Conservation (phyloP, 2,329 filamentous ascomycete species). For the Alternaria solani region DNA sequence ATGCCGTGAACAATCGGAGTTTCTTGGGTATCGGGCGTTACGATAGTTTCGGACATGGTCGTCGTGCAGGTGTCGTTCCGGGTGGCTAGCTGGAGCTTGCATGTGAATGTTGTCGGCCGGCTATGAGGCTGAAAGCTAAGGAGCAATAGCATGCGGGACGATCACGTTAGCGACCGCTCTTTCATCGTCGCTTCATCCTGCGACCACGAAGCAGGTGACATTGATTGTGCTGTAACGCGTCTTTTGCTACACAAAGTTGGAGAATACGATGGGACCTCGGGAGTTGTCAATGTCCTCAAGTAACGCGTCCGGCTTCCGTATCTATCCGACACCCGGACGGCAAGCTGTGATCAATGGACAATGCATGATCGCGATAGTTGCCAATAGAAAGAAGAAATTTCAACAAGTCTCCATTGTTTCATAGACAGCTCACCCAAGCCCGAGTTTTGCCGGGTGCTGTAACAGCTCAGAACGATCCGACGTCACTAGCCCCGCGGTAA, state of each 20-base stretch:
- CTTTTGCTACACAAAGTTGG: neutral
- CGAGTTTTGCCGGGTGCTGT: constrained; percentile 40
- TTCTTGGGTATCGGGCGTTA: neutral
- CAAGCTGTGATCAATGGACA: neutral
- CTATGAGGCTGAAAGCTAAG: constrained; percentile 31
- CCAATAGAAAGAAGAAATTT: constrained; percentile 13
- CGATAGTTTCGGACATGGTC: constrained; percentile 11
- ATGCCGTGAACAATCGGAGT: constrained; percentile 35
- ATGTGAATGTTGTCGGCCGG: constrained; percentile 8
- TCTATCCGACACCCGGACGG: neutral
- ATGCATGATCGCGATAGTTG: constrained; percentile 4
- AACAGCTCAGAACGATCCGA: constrained; percentile 10
- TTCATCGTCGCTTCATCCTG: constrained; percentile 8
- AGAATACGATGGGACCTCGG: neutral
- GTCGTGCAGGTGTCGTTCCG: neutral
- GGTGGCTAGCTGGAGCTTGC: neutral
- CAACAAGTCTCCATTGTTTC: constrained; percentile 34
- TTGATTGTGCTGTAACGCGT: neutral
- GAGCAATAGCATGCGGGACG: constrained; percentile 9
- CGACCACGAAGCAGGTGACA: neutral
- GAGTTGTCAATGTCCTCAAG: too few species aligned
- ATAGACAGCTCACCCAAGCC: constrained; percentile 29
- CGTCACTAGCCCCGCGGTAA: constrained; percentile 32
- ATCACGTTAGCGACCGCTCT: constrained; percentile 20
- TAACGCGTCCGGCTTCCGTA: neutral